Conservation (phyloP, 2,329 filamentous ascomycete genomes). For the Colletotrichum gigasporum region DNA sequence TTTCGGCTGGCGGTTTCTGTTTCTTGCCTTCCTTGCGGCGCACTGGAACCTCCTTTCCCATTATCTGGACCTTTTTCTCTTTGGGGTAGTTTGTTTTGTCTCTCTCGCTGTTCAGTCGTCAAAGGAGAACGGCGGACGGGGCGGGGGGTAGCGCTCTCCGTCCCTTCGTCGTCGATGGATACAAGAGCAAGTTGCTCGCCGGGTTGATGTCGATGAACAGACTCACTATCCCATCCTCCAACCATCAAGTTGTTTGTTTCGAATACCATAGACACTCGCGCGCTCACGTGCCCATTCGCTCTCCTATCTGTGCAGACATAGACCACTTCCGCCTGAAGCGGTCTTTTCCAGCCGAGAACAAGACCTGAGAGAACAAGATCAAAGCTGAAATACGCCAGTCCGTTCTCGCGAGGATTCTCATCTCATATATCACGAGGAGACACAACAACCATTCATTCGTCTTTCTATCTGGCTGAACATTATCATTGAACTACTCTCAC, state of each 20-base stretch:
- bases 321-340: not conserved
- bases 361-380: not conserved
- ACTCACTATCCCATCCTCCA: not conserved
- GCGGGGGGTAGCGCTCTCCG: not conserved
- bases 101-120: not conserved
- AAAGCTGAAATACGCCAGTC: conserved; percentile 25
- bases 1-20: conserved; percentile 8
- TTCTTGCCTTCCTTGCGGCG: not conserved
- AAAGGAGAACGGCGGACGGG: conserved; percentile 5
- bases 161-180: not conserved
- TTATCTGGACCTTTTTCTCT: not conserved
- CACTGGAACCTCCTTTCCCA: not conserved
- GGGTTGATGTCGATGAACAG: not conserved
- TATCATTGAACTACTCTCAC: no score
- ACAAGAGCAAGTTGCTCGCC: conserved; percentile 6
- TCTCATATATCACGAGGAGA: conserved; percentile 1
- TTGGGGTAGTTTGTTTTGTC: conserved; percentile 21
- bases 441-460: not conserved
- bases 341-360: not conserved
- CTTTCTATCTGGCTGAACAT: not conserved
- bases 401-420: conserved; percentile 20
- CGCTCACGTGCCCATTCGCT: not conserved
- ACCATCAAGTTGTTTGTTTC: not conserved
- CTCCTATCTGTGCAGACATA: conserved; percentile 24
- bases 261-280: not conserved